phyloP scores from a whole-genome alignment of 352 stramenopile genomes.

The Pythium brachiatum region DNA sequence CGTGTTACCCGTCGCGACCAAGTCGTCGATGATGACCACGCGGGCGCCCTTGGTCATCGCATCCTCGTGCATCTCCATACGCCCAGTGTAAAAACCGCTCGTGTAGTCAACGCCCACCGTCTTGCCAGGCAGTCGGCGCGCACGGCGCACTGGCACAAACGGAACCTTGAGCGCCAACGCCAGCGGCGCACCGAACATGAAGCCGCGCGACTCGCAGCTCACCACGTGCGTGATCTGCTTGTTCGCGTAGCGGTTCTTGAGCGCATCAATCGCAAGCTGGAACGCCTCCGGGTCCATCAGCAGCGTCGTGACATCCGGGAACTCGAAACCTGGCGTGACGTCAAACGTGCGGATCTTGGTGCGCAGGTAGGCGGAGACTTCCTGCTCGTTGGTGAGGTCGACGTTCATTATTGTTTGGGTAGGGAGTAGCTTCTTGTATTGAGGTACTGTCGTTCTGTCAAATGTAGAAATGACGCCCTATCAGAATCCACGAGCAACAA shows the following conservation, averaged over 20 bases:
- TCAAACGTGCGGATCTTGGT: slow-evolving; percentile 64
- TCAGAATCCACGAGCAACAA: neutral
- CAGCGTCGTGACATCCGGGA: slow-evolving; percentile 73
- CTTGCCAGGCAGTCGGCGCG: slow-evolving; percentile 56
- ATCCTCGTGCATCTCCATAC: slow-evolving; percentile 82
- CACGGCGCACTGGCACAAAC: slow-evolving; percentile 74
- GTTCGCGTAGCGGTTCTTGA: slow-evolving; percentile 52
- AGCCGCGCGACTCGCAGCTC: slow-evolving; percentile 73
- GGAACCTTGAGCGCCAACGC: slow-evolving; percentile 59
- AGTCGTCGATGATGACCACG: slow-evolving; percentile 78
- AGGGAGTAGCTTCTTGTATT: neutral
- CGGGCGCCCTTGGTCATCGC: slow-evolving; percentile 64
- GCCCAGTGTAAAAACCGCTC: slow-evolving; percentile 65
- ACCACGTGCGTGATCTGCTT: slow-evolving; percentile 76
- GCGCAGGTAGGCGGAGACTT: slow-evolving; percentile 60
- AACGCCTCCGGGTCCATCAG: slow-evolving; percentile 71
- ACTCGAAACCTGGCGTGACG: slow-evolving; percentile 56
- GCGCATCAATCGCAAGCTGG: slow-evolving; percentile 70
- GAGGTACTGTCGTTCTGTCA: neutral
- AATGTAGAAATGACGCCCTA: neutral
- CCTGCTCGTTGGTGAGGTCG: slow-evolving; percentile 47
- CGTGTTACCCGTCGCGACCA: slow-evolving; percentile 81
- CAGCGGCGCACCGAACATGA: slow-evolving; percentile 79
- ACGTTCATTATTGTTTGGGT: slow-evolving; percentile 20
- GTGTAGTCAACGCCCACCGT: slow-evolving; percentile 81